Evolutionary conservation across 192 early-diverging fungal species (phyloP).

Genomic region (Phycomyces nitens): DNA sequence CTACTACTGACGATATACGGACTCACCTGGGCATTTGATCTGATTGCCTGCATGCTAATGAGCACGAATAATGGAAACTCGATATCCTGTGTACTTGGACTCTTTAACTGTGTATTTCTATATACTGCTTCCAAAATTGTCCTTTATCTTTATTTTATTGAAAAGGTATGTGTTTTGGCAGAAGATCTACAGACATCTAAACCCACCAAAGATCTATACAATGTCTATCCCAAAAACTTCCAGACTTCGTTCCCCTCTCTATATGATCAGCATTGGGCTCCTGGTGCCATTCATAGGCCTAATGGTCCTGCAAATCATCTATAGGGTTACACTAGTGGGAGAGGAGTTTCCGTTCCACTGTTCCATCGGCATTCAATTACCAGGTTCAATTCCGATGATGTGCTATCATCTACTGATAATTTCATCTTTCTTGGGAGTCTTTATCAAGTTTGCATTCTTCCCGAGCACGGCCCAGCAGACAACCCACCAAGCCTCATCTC

Average conservation of each 20-base stretch:
- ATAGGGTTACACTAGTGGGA: constrained; percentile 14
- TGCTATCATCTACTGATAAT: constrained; percentile 25
- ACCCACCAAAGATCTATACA: constrained; percentile 11
- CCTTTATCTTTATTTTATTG: constrained; percentile 45
- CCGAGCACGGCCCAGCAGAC: constrained; percentile 27
- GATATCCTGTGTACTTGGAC: constrained; percentile 34
- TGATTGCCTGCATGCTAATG: constrained; percentile 39
- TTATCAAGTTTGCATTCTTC: constrained; percentile 14
- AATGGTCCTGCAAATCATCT: constrained; percentile 29
- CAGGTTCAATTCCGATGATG: constrained; percentile 15
- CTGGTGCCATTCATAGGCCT: constrained; percentile 31
- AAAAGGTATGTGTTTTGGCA: no score
- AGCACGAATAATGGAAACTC: constrained; percentile 47
- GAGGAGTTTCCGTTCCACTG: constrained; percentile 28
- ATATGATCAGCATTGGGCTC: constrained; percentile 38
- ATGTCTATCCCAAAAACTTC: constrained; percentile 22
- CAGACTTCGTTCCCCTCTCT: constrained; percentile 35
- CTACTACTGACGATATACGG: constrained; percentile 38
- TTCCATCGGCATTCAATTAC: constrained; percentile 12
- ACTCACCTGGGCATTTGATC: constrained; percentile 41
- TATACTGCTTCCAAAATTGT: constrained; percentile 39
- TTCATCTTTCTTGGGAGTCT: constrained; percentile 6
- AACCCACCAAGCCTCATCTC: constrained; percentile 19
- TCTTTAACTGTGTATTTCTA: constrained; percentile 37
- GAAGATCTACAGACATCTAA: not conserved